Percentiles rank a stretch among this genome's conserved stretches.
Conservation (phyloP, 139 green algal species). For the Auxenochlorella pyrenoidosa region DNA sequence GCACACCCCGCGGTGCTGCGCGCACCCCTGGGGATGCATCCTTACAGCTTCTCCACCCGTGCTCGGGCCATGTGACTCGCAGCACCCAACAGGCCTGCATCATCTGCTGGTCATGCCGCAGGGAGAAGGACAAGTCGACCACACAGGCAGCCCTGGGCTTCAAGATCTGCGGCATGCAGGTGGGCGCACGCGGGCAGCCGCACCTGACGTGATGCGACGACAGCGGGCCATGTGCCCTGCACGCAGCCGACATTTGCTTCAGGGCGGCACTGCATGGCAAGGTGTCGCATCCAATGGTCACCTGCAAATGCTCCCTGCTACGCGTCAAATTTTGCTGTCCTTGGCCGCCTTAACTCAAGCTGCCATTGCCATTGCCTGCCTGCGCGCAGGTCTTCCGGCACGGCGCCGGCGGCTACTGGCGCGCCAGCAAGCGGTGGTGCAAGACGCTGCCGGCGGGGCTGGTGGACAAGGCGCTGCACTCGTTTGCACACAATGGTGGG, state of each 20-base stretch:
- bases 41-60: not conserved
- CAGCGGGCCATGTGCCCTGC: too few species aligned
- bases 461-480: slow-evolving; percentile 69
- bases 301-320: too few species aligned
- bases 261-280: too few species aligned
- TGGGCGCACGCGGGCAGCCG: not conserved
- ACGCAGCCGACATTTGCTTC: too few species aligned
- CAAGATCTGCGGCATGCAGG: slow-evolving; percentile 85
- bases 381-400: not conserved
- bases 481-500: slow-evolving; percentile 79
- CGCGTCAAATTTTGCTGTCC: too few species aligned
- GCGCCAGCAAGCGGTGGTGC: slow-evolving; percentile 75
- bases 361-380: too few species aligned
- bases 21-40: too few species aligned
- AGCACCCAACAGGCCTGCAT: too few species aligned
- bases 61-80: too few species aligned
- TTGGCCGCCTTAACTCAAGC: too few species aligned
- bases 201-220: not conserved
- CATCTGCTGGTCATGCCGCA: slow-evolving; percentile 19
- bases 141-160: slow-evolving; percentile 82
- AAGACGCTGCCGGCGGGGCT: slow-evolving; percentile 69
- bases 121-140: slow-evolving; percentile 78
- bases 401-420: not conserved
- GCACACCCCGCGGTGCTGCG: too few species aligned
- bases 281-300: too few species aligned